These are phyloP conservation scores for Hevea brasiliensis DNA, from an alignment of 345 rosid genomes.

Conservation along the genomic window DNA sequence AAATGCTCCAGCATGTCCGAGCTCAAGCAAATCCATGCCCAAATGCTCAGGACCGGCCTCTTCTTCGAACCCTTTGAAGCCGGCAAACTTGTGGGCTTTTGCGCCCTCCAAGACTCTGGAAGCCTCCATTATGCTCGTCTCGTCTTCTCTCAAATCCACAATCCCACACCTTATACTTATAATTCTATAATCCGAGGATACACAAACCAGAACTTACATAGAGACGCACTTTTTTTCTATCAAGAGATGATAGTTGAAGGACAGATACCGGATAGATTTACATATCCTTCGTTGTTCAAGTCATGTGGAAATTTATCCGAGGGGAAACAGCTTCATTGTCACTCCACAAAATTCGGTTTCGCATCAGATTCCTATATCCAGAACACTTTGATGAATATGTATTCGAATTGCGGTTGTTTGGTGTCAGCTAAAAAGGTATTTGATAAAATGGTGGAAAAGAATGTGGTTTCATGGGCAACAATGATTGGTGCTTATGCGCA, in stretches of 20 bases:
- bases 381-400: constrained; percentile 28
- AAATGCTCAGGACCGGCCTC: constrained; percentile 16
- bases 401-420: constrained; percentile 24
- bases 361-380: constrained; percentile 24
- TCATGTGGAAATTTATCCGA: background rate
- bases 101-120: constrained; percentile 7
- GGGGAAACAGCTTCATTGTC: constrained; percentile 23
- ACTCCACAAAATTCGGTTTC: constrained; percentile 25
- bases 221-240: constrained; percentile 9
- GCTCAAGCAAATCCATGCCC: constrained; percentile 24
- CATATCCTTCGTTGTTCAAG: constrained; percentile 31
- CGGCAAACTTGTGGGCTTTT: constrained; percentile 10
- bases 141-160: constrained; percentile 17
- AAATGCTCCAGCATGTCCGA: constrained; percentile 17
- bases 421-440: constrained; percentile 18
- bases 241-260: constrained; percentile 19
- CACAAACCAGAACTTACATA: constrained; percentile 19
- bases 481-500: constrained; percentile 22
- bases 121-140: constrained; percentile 19
- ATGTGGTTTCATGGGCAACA: constrained; percentile 26
- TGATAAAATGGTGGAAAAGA: constrained; percentile 20
- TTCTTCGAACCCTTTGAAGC: constrained; percentile 11
- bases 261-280: constrained; percentile 21
- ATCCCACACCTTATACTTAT: constrained; percentile 13
- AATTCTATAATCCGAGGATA: constrained; percentile 28